These are phyloP conservation scores for Dothideomycetes sp. DNA, from an alignment of 2,329 filamentous ascomycete genomes.

Conservation along the genomic window DNA sequence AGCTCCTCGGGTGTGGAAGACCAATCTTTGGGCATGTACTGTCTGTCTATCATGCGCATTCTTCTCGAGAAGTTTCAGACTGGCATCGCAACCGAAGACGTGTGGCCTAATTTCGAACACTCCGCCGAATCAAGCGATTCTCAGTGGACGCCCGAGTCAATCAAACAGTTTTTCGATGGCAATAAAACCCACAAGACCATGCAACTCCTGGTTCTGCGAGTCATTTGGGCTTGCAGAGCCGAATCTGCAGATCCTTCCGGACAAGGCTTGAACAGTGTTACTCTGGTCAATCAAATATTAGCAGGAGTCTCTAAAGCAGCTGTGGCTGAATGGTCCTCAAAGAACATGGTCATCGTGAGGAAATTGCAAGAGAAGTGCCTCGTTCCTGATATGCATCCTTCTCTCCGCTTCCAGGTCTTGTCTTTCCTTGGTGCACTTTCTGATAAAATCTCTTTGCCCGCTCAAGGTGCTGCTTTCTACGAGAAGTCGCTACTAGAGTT, in stretches of 20 bases:
- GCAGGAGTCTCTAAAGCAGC: conserved; percentile 21
- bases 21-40: conserved; percentile 27
- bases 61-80: conserved; percentile 15
- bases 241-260: conserved; percentile 15
- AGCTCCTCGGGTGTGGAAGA: conserved; percentile 19
- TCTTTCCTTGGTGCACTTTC: conserved; percentile 12
- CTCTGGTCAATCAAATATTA: conserved; percentile 23
- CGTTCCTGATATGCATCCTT: conserved; percentile 11
- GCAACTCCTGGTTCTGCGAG: conserved; percentile 26
- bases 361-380: conserved; percentile 28
- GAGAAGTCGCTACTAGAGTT: conserved; percentile 12
- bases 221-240: conserved; percentile 23
- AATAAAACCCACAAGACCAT: conserved; percentile 27
- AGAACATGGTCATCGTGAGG: conserved; percentile 23
- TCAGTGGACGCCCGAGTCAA: conserved; percentile 22
- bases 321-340: conserved; percentile 23
- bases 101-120: conserved; percentile 8
- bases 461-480: conserved; percentile 8
- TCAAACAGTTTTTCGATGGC: conserved; percentile 27
- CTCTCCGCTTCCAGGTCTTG: conserved; percentile 14
- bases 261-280: conserved; percentile 20
- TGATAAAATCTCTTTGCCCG: conserved; percentile 7
- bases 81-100: conserved; percentile 1
- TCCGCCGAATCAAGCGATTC: conserved; percentile 13
- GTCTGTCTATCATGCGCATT: conserved; percentile 29